Evolutionary conservation across 805 yeast genomes (phyloP), one percentile per base, ranked within the genome.

Genomic region (Saccharomycopsis malanga): DNA sequence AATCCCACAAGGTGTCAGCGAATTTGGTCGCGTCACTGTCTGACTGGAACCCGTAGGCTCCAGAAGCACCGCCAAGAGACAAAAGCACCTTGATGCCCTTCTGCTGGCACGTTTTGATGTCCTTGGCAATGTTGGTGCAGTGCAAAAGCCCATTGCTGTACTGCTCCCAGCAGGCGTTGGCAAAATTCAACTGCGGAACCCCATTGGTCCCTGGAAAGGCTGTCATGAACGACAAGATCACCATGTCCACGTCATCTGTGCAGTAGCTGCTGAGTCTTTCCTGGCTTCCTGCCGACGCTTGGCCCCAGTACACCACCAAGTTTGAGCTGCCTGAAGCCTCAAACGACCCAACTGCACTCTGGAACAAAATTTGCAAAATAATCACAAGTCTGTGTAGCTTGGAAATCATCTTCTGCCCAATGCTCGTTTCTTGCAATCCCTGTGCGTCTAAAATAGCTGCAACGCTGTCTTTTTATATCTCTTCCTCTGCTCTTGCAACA

Each of bases 1-100:
- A 75, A 54, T 79, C 66, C 76, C 86, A 83, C 38, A 81, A 61
- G 39, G 79, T 67, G 25, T 66, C 70, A 6, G 83, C 89, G 58
- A 77, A 79, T 2, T 61, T 61, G 55, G 73, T 76, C 37, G 86
- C 96, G 61, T 86, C 89, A 54, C 79, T 68, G 60, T 88, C 96
- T 52, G 77, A 72, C 56, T 85, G 81, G 60, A 89, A 88, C 1
- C 96, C 96, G 59, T 91, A 96, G 27, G 85, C 67, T 39, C 87
- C 74, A 6, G 89, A 53, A 22, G 86, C 81, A 58, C 95, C 95
- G 70, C 69, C 79, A 54, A 89, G 61, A 0, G 96, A 87, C 7
- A 89, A 62, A 25, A 89, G 61, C 3, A 89, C 80, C 56, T 80
- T 83, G 57, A 84, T 83, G 42, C 96, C 96, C 12, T 70, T 61